These are phyloP conservation scores for Pseudogymnoascus sp. DNA, from an alignment of 2,329 filamentous ascomycete genomes.

Conservation along the genomic window DNA sequence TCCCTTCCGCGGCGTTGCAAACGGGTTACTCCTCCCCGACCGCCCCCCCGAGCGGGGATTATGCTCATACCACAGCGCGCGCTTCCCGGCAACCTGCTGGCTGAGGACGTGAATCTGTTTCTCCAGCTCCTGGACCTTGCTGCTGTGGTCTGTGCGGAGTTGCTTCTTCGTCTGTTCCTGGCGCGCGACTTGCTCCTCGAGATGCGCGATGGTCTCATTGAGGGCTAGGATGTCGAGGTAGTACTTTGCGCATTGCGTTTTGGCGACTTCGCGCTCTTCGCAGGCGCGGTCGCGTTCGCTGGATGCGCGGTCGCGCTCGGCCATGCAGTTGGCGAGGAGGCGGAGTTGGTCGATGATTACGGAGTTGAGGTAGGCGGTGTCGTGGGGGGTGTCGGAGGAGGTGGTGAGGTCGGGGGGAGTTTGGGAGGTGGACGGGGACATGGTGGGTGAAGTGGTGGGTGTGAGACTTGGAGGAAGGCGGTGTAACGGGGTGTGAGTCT, in stretches of 20 bases:
- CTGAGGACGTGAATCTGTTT: background rate
- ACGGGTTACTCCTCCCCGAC: slow-evolving; percentile 9
- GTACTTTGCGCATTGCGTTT: slow-evolving; percentile 10
- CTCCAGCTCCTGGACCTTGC: background rate
- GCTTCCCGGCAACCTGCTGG: slow-evolving; percentile 16
- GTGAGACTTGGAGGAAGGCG: background rate
- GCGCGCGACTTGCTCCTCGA: slow-evolving; percentile 14
- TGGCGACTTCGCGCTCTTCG: slow-evolving; percentile 8
- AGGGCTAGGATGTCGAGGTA: background rate
- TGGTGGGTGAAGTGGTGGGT: background rate
- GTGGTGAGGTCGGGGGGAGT: background rate
- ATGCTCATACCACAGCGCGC: slow-evolving; percentile 19
- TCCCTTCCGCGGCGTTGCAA: background rate
- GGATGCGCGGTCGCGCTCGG: slow-evolving; percentile 8
- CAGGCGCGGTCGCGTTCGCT: slow-evolving; percentile 10
- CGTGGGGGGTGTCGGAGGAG: background rate
- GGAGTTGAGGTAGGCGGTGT: background rate
- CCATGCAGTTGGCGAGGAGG: background rate
- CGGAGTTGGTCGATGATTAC: background rate
- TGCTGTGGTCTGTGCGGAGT: background rate
- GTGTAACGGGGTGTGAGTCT: background rate
- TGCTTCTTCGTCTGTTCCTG: slow-evolving; percentile 16
- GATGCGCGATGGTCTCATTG: background rate
- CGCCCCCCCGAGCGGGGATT: slow-evolving; percentile 10
- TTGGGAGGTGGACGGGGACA: background rate